Evolutionary conservation across 2,329 filamentous ascomycete genomes (phyloP).

Genomic region (Alternaria sp.): DNA sequence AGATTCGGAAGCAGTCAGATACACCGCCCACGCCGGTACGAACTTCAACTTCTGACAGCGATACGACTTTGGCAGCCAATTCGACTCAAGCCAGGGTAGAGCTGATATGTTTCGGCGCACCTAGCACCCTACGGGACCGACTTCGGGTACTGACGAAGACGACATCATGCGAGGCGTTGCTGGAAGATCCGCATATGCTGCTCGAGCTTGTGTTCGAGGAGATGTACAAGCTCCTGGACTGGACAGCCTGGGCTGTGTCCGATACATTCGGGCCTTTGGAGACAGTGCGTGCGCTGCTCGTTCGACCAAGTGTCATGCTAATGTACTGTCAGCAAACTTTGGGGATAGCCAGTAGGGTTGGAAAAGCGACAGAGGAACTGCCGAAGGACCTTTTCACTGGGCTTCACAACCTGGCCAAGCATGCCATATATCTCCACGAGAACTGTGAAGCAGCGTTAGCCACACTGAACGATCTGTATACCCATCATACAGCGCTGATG

Average conservation of each 20-base stretch:
- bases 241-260: slow-evolving; percentile 34
- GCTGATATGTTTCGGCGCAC: slow-evolving; percentile 40
- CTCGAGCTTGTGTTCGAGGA: slow-evolving; percentile 41
- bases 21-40: slow-evolving; percentile 6
- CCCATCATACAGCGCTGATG: slow-evolving; percentile 22
- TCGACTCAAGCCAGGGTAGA: slow-evolving; percentile 16
- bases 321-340: slow-evolving; percentile 26
- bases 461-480: slow-evolving; percentile 32
- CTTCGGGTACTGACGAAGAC: slow-evolving; percentile 19
- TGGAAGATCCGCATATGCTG: slow-evolving; percentile 41
- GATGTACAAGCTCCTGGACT: slow-evolving; percentile 40
- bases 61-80: slow-evolving; percentile 7
- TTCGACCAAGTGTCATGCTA: not conserved
- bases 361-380: slow-evolving; percentile 25
- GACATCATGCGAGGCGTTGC: slow-evolving; percentile 24
- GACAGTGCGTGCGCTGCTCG: slow-evolving; percentile 19
- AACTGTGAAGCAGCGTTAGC: slow-evolving; percentile 38
- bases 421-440: slow-evolving; percentile 48
- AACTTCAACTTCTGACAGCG: slow-evolving; percentile 21
- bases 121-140: slow-evolving; percentile 18
- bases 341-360: slow-evolving; percentile 22
- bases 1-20: slow-evolving; percentile 13
- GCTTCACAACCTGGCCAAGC: slow-evolving; percentile 50
- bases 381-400: slow-evolving; percentile 26
- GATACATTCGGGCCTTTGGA: slow-evolving; percentile 43